Conservation (phyloP, 1,139 yeast species). For the Blastobotrys ciferrii region DNA sequence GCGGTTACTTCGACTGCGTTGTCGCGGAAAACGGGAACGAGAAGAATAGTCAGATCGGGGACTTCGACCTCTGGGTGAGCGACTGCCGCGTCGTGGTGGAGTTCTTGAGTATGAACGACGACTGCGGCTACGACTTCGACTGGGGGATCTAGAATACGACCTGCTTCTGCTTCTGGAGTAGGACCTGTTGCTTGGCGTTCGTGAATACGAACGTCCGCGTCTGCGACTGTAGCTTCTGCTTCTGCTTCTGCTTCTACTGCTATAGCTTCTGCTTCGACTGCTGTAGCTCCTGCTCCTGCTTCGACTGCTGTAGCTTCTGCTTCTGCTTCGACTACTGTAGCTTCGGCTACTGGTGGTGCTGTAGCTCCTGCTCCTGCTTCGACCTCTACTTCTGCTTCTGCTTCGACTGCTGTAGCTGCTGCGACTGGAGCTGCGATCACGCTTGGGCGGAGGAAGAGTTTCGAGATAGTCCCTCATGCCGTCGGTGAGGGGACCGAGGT, state of each 20-base stretch:
- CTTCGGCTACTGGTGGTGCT: constrained; percentile 12
- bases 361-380: constrained; percentile 4
- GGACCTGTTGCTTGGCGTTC: background rate
- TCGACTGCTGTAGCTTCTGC: constrained; percentile 6
- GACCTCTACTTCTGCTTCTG: constrained; percentile 7
- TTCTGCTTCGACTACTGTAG: constrained; percentile 8
- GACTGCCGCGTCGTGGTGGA: background rate
- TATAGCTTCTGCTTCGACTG: constrained; percentile 12
- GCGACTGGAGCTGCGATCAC: constrained; percentile 6
- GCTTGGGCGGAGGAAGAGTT: constrained; percentile 33
- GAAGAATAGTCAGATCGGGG: too few species aligned
- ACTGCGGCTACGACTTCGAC: constrained; percentile 19
- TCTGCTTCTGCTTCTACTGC: constrained; percentile 9
- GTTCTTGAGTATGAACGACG: constrained; percentile 21
- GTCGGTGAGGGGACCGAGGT: constrained; percentile 80
- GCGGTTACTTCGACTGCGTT: too few species aligned
- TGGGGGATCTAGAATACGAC: constrained; percentile 20
- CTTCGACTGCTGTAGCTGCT: constrained; percentile 7
- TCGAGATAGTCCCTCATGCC: constrained; percentile 64
- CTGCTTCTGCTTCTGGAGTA: constrained; percentile 16
- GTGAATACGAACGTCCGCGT: background rate
- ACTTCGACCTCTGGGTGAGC: background rate
- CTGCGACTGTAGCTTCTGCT: constrained; percentile 5
- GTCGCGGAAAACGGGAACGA: too few species aligned
- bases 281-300: constrained; percentile 5